phyloP scores from a whole-genome alignment of 495 filamentous ascomycete genomes.

The Penicillium samsonianum region DNA sequence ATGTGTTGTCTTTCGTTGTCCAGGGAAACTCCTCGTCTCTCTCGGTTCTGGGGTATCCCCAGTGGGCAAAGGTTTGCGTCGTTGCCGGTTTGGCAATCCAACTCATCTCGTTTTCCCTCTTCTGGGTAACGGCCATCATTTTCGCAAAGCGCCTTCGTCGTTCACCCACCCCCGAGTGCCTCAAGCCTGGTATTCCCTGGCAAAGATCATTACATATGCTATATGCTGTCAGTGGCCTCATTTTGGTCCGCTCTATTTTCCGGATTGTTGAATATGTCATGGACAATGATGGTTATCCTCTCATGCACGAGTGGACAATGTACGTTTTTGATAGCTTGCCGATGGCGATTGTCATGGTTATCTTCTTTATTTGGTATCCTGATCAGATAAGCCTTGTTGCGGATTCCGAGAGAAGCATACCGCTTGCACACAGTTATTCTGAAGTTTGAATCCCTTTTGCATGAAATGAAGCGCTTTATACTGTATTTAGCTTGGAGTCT shows the following conservation, averaged over 20 bases:
- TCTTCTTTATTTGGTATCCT: conserved; percentile 16
- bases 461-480: background rate
- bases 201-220: conserved; percentile 46
- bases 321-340: conserved; percentile 59
- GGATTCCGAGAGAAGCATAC: conserved; percentile 10
- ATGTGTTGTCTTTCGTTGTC: conserved; percentile 22
- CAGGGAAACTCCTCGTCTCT: conserved; percentile 10
- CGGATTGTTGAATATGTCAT: conserved; percentile 58
- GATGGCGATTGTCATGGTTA: conserved; percentile 53
- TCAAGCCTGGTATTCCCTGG: conserved; percentile 43
- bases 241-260: conserved; percentile 60
- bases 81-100: conserved; percentile 12
- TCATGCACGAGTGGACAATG: conserved; percentile 54
- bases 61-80: conserved; percentile 7
- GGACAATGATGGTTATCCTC: conserved; percentile 49
- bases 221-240: conserved; percentile 50
- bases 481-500: background rate
- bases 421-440: conserved; percentile 12
- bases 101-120: conserved; percentile 13
- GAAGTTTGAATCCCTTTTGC: background rate
- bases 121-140: conserved; percentile 12
- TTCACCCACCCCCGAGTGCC: conserved; percentile 8
- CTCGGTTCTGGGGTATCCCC: background rate
- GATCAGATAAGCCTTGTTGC: background rate
- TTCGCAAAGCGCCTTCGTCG: conserved; percentile 15